Evolutionary conservation across 805 yeast species (phyloP).

Genomic region (Peterozyma toletana): DNA sequence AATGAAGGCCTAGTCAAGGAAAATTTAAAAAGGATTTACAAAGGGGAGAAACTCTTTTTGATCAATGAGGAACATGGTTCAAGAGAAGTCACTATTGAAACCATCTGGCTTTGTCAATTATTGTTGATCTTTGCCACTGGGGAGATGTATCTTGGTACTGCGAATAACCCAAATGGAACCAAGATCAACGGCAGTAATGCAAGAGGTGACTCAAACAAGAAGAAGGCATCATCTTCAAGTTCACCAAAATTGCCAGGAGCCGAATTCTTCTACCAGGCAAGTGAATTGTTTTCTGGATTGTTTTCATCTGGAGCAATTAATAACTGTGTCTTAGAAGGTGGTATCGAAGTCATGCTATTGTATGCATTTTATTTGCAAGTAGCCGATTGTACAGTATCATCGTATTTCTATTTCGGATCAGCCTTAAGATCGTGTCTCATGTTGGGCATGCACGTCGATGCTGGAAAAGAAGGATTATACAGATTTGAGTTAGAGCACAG

Average conservation of each 20-base stretch:
- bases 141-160: constrained; percentile 77
- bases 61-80: constrained; percentile 35
- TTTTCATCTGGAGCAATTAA: constrained; percentile 78
- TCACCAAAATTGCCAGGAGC: constrained; percentile 64
- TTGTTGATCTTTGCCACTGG: constrained; percentile 70
- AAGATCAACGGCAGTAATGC: constrained; percentile 20
- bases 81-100: constrained; percentile 39
- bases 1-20: constrained; percentile 75
- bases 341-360: constrained; percentile 65
- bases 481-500: constrained; percentile 48
- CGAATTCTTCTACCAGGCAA: constrained; percentile 70
- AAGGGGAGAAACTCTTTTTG: constrained; percentile 14
- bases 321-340: constrained; percentile 71
- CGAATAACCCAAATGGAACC: constrained; percentile 52
- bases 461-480: constrained; percentile 53
- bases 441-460: constrained; percentile 77
- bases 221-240: constrained; percentile 1
- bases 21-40: constrained; percentile 56
- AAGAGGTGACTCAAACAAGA: neutral
- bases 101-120: constrained; percentile 77
- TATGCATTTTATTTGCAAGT: constrained; percentile 79
- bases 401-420: constrained; percentile 73
- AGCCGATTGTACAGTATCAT: constrained; percentile 77
- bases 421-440: constrained; percentile 68
- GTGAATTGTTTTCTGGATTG: constrained; percentile 69